Percentiles rank a stretch among this genome's conserved stretches.
Conservation (phyloP, 148 eudicot genomes). For the Chenopodium suecicum region DNA sequence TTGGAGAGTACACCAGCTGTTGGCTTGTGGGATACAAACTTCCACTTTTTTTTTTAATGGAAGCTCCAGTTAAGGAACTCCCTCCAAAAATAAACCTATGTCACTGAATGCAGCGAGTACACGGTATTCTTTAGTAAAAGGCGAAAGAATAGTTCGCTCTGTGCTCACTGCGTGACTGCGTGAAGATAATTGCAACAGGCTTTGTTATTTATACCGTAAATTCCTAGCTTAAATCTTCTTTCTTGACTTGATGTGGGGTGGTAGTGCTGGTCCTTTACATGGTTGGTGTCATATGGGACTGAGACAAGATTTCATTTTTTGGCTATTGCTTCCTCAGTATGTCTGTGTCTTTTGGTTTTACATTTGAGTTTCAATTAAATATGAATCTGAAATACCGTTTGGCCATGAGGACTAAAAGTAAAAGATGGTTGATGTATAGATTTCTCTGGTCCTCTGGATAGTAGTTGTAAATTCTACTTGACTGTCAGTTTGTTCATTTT, state of each 20-base stretch:
- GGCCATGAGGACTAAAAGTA: background rate
- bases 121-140: slow-evolving; percentile 76
- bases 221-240: too few relatives aligned
- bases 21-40: too few relatives aligned
- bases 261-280: too few relatives aligned
- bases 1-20: too few relatives aligned
- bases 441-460: background rate
- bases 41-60: too few relatives aligned
- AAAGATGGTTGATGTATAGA: background rate
- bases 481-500: background rate
- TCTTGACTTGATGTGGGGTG: too few relatives aligned
- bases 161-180: slow-evolving; percentile 47
- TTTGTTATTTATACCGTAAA: too few relatives aligned
- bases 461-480: background rate
- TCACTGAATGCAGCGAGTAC: slow-evolving; percentile 47
- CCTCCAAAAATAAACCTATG: slow-evolving; percentile 45
- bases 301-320: too few relatives aligned
- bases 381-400: background rate
- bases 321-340: too few relatives aligned
- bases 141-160: slow-evolving; percentile 71
- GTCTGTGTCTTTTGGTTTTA: too few relatives aligned
- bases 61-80: background rate
- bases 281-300: too few relatives aligned
- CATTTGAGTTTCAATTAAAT: too few relatives aligned
- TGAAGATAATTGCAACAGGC: slow-evolving; percentile 2